These are phyloP conservation scores for Meyerozyma athensensis DNA, from an alignment of 1,139 yeast species.

Conservation along the genomic window DNA sequence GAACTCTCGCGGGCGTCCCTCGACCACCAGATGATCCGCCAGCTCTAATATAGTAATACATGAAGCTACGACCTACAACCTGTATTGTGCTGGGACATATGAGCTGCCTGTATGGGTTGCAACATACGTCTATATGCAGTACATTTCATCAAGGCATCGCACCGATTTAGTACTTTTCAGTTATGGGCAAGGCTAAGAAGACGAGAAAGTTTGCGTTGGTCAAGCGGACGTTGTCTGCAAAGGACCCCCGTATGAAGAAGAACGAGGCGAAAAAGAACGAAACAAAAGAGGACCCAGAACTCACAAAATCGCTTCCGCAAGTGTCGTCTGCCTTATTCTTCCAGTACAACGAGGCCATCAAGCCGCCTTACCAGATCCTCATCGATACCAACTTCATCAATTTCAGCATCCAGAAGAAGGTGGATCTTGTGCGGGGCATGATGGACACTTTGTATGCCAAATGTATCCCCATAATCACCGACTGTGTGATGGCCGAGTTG, in stretches of 20 bases:
- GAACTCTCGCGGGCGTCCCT: constrained; percentile 24
- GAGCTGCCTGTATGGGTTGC: no score
- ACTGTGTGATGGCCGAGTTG: constrained; percentile 96
- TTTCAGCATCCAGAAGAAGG: constrained; percentile 90
- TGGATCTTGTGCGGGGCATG: constrained; percentile 89
- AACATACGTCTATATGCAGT: constrained; percentile 1
- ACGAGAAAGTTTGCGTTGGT: constrained; percentile 95
- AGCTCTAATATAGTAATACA: constrained; percentile 4
- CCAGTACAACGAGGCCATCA: constrained; percentile 88
- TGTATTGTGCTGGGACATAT: no score
- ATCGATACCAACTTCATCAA: constrained; percentile 96
- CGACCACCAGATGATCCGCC: constrained; percentile 32
- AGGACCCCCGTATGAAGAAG: constrained; percentile 59
- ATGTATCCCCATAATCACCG: constrained; percentile 92
- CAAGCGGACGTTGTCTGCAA: constrained; percentile 71
- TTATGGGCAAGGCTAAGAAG: constrained; percentile 94
- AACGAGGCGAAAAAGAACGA: constrained; percentile 18
- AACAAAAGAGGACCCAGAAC: constrained; percentile 65
- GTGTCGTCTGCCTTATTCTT: constrained; percentile 93
- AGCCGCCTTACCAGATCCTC: constrained; percentile 93
- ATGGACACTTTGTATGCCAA: constrained; percentile 95
- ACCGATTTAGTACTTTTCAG: constrained; percentile 3
- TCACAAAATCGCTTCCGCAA: constrained; percentile 84
- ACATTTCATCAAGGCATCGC: background rate
- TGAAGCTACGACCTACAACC: background rate